Evolutionary conservation across 2,329 filamentous ascomycete species (phyloP).

Genomic region (Verticillium zaregamsianum): DNA sequence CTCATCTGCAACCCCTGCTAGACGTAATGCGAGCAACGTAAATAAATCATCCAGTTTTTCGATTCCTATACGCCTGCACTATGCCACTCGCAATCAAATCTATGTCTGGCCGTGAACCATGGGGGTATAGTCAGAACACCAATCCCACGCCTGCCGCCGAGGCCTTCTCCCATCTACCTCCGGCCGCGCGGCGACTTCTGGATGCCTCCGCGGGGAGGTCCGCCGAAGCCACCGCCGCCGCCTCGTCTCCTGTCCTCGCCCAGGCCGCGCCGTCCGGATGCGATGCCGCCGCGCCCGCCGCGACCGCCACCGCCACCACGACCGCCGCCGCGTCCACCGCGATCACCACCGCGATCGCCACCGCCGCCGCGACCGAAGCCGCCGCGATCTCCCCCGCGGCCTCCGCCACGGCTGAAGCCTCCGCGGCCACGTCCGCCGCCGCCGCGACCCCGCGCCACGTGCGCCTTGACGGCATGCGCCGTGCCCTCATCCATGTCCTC

Average conservation of each 20-base stretch:
- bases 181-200: constrained; percentile 12
- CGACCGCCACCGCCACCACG: constrained; percentile 32
- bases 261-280: constrained; percentile 42
- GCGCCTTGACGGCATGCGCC: constrained; percentile 48
- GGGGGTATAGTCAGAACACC: constrained; percentile 13
- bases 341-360: constrained; percentile 22
- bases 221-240: not conserved
- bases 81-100: constrained; percentile 7
- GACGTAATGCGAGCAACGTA: not conserved
- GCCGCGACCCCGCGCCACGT: constrained; percentile 30
- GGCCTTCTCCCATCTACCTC: constrained; percentile 5
- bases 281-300: constrained; percentile 43
- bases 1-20: not conserved
- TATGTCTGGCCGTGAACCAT: constrained; percentile 7
- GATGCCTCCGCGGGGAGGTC: constrained; percentile 5
- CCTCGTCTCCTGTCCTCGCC: constrained; percentile 46
- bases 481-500: constrained; percentile 52
- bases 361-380: constrained; percentile 14
- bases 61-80: constrained; percentile 7
- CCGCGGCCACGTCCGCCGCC: constrained; percentile 26
- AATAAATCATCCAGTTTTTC: constrained; percentile 7
- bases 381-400: constrained; percentile 30
- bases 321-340: constrained; percentile 23
- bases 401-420: constrained; percentile 21
- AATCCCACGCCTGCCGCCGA: constrained; percentile 4